These are phyloP conservation scores for Omphalotus olearius DNA, from an alignment of 1,284 basidiomycete genomes.

Conservation along the genomic window DNA sequence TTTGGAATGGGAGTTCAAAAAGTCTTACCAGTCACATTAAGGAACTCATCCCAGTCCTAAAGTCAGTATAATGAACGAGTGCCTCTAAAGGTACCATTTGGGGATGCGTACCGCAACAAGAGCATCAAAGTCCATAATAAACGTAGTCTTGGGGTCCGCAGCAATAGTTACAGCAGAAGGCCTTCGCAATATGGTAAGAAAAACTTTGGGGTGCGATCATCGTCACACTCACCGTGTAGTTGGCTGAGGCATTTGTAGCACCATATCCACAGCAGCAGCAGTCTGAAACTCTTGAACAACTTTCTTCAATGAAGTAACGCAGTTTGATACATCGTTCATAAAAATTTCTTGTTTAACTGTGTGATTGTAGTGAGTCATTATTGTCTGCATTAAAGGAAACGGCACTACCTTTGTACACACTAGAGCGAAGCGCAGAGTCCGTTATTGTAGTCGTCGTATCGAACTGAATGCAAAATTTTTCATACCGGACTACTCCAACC, in stretches of 20 bases:
- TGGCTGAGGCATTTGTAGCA: constrained; percentile 68
- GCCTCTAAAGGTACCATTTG: background rate
- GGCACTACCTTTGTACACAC: constrained; percentile 65
- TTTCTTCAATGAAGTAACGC: constrained; percentile 70
- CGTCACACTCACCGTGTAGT: constrained; percentile 47
- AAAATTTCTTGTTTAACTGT: constrained; percentile 82
- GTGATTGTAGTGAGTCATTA: background rate
- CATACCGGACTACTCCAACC: constrained; percentile 82
- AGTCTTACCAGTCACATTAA: constrained; percentile 37
- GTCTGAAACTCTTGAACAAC: constrained; percentile 60
- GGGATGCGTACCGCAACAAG: constrained; percentile 52
- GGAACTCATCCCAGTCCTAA: constrained; percentile 64
- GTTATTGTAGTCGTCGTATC: too few species aligned
- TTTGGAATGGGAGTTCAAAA: background rate
- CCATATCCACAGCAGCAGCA: constrained; percentile 35
- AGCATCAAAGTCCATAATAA: constrained; percentile 62
- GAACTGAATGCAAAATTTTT: constrained; percentile 8
- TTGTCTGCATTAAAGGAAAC: background rate
- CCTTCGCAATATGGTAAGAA: constrained; percentile 28
- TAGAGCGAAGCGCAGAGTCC: constrained; percentile 24
- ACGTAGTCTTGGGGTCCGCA: constrained; percentile 47
- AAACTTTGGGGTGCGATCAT: background rate
- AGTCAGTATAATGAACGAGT: background rate
- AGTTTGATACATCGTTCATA: constrained; percentile 72
- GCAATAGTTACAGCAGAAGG: constrained; percentile 55